Conservation (phyloP, 305 asterid genomes). For the Stenogyne calaminthoides region DNA sequence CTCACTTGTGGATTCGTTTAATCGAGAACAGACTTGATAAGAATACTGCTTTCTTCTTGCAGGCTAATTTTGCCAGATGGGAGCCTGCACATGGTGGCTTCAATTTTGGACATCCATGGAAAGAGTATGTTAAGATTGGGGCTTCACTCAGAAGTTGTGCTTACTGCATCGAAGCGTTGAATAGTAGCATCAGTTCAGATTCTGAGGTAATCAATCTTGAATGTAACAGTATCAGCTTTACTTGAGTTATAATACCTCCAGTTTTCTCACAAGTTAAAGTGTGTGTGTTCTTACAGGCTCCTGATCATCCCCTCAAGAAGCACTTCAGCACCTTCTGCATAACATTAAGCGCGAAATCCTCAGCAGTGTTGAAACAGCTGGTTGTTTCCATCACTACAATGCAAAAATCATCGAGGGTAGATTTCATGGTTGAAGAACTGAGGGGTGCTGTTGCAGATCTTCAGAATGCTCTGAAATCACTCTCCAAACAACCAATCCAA, state of each 20-base stretch:
- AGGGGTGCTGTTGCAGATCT: constrained; percentile 55
- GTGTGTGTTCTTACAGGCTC: constrained; percentile 42
- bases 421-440: constrained; percentile 58
- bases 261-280: neutral
- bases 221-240: neutral
- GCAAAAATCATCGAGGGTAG: constrained; percentile 53
- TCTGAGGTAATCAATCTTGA: constrained; percentile 45
- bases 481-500: constrained; percentile 42
- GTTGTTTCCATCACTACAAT: constrained; percentile 42
- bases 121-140: constrained; percentile 65
- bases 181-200: constrained; percentile 50
- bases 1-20: neutral
- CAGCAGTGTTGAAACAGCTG: constrained; percentile 53
- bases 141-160: constrained; percentile 72
- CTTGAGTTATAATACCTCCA: neutral
- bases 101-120: constrained; percentile 80
- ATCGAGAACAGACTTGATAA: neutral
- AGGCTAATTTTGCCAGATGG: constrained; percentile 91
- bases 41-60: neutral
- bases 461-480: constrained; percentile 39
- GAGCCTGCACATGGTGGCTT: constrained; percentile 79
- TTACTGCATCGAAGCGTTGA: constrained; percentile 67
- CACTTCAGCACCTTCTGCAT: constrained; percentile 47
- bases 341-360: constrained; percentile 45
- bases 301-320: constrained; percentile 44